Evolutionary conservation across 805 yeast genomes (phyloP), one percentile per base, ranked within the genome.

Genomic region (Blastobotrys americana): DNA sequence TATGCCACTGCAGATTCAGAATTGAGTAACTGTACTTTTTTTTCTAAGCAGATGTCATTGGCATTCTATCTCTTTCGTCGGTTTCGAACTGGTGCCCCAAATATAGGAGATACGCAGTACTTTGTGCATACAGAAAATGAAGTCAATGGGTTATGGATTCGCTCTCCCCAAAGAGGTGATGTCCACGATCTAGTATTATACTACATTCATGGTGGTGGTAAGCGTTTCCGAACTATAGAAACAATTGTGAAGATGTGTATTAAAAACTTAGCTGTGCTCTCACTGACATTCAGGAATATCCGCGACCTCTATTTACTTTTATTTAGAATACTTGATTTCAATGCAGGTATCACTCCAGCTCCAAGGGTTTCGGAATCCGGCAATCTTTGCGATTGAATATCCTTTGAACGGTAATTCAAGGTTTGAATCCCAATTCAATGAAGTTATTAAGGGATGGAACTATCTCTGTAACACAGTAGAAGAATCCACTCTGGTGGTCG

Each of bases 331-430:
- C 51, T 46, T 74, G 33, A 60, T 67, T 36, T 59, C 71, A 3
- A 50, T 73, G 37, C 63, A 69, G 20, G 64, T 68, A 1, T 57
- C 70, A 16, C 59, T 76, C 27, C 62, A 68, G 21, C 59, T 69
- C 41, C 76, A 72, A 50, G 80, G 80, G 1, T 75, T 76, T 50
- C 46, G 55, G 19, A 72, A 69, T 49, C 80, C 81, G 1, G 69
- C 65, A 3, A 59, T 71, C 3, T 69, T 69, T 34, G 61, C 72
- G 5, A 57, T 68, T 17, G 65, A 70, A 20, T 57, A 58, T 25
- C 39, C 49, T 17, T 48, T 54, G 17, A 46, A 39, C 36, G 39
- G 48, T 18, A 37, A 35, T 5, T 54, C 43, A 2, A 37, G 28
- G 8, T 61, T 59, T 43, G 53, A 60, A 1, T 50, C 55, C 3